phyloP scores from a whole-genome alignment of 73 alveolate species.

The Stentor roeselii region DNA sequence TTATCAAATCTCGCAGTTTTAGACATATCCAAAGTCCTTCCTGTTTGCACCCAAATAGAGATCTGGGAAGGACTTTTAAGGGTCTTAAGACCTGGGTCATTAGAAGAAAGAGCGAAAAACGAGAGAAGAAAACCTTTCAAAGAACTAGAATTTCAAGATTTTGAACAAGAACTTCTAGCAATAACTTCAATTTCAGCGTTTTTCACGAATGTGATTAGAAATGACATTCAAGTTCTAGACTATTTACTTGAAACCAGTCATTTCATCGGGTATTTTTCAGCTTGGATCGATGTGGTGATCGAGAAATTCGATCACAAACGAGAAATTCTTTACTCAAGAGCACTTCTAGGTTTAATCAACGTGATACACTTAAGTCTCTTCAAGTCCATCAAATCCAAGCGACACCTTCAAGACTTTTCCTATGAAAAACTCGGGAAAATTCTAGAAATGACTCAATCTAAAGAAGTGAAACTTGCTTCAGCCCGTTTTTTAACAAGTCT shows the following conservation, averaged over 20 bases:
- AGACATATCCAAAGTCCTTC: neutral
- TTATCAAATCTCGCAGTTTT: neutral
- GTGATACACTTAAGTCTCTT: neutral
- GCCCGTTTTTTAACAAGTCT: neutral
- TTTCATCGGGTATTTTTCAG: neutral
- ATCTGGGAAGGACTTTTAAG: slow-evolving; percentile 4
- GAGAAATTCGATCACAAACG: neutral
- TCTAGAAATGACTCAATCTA: neutral
- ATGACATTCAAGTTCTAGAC: neutral
- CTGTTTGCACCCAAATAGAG: slow-evolving; percentile 6
- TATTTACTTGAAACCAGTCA: slow-evolving; percentile 7
- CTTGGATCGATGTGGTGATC: slow-evolving; percentile 1
- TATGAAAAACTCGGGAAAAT: neutral
- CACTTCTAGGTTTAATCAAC: neutral
- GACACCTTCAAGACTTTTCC: neutral
- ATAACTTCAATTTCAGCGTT: neutral
- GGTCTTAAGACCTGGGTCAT: slow-evolving; percentile 10
- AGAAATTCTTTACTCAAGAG: neutral
- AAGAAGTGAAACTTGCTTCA: neutral
- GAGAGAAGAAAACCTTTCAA: slow-evolving; percentile 20
- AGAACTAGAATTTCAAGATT: neutral
- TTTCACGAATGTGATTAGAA: neutral
- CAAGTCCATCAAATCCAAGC: neutral
- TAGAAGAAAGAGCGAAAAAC: neutral
- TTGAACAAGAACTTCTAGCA: neutral